Evolutionary conservation across 768 basidiomycete species (phyloP).

Genomic region (Epithele typhae): DNA sequence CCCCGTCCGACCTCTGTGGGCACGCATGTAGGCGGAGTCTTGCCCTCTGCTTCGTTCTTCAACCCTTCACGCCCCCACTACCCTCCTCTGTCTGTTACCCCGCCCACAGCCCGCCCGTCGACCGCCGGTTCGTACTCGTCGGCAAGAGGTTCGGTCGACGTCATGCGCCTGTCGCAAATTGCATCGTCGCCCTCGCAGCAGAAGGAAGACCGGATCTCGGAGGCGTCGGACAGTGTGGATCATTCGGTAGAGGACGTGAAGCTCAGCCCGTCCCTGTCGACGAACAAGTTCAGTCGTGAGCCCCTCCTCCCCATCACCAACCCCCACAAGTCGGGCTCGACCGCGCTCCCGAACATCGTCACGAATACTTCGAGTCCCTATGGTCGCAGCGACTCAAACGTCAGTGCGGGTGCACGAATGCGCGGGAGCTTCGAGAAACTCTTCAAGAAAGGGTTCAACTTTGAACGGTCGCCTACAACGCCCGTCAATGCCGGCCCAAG

Average conservation of each 20-base stretch:
- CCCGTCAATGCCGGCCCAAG: slow-evolving; percentile 14
- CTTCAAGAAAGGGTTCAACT: slow-evolving; percentile 45
- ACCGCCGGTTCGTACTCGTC: slow-evolving; percentile 26
- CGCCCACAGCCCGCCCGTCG: slow-evolving; percentile 25
- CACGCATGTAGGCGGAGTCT: slow-evolving; percentile 71
- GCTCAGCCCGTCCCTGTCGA: slow-evolving; percentile 34
- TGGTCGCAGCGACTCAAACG: slow-evolving; percentile 24
- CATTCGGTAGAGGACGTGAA: slow-evolving; percentile 28
- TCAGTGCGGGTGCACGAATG: slow-evolving; percentile 34
- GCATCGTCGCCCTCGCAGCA: slow-evolving; percentile 24
- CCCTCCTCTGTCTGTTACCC: slow-evolving; percentile 38
- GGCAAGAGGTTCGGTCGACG: slow-evolving; percentile 24
- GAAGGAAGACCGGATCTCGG: slow-evolving; percentile 33
- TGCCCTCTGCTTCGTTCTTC: slow-evolving; percentile 78
- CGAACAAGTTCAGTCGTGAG: slow-evolving; percentile 62
- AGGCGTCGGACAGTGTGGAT: slow-evolving; percentile 31
- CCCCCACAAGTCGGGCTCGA: slow-evolving; percentile 13
- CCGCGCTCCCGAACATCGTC: slow-evolving; percentile 23
- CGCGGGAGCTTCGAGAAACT: slow-evolving; percentile 61
- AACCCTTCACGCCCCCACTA: slow-evolving; percentile 59
- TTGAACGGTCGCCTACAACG: slow-evolving; percentile 24
- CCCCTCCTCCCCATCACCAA: slow-evolving; percentile 56
- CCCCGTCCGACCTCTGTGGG: slow-evolving; percentile 15
- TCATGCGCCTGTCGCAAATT: slow-evolving; percentile 39
- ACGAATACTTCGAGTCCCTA: slow-evolving; percentile 20